Percentiles rank a stretch among this genome's conserved stretches.
These are phyloP conservation scores for Vigna mungo DNA, from an alignment of 306 rosid genomes.

Conservation along the genomic window DNA sequence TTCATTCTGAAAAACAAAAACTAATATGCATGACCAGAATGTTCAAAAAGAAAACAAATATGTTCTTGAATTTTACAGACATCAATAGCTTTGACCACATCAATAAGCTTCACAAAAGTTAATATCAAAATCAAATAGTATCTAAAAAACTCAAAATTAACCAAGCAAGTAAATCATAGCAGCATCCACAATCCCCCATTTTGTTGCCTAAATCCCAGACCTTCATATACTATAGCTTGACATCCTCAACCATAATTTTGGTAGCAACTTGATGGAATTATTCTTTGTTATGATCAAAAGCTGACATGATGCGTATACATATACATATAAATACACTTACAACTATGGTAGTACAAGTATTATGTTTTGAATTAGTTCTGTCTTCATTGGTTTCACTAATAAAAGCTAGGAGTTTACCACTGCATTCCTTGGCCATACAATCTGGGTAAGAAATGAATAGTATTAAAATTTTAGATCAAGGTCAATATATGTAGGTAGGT, in stretches of 20 bases:
- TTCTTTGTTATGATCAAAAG: not conserved
- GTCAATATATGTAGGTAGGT: no score
- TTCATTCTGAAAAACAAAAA: not conserved
- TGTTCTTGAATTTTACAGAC: no score
- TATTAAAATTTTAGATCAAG: no score
- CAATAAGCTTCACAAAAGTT: not conserved
- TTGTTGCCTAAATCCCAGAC: not conserved
- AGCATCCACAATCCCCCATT: conserved; percentile 1
- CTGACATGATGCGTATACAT: not conserved
- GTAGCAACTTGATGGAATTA: not conserved
- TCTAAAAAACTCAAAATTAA: not conserved
- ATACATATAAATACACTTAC: not conserved
- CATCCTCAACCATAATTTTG: conserved; percentile 23
- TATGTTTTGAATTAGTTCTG: not conserved
- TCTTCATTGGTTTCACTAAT: not conserved
- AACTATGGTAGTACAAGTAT: not conserved
- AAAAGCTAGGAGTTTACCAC: not conserved
- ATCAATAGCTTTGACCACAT: not conserved
- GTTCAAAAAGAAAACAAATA: no score
- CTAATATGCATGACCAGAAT: not conserved
- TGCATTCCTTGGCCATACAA: conserved; percentile 3
- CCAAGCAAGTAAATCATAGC: conserved; percentile 1
- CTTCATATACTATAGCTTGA: conserved; percentile 1
- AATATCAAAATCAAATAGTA: conserved; percentile 27
- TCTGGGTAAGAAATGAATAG: no score